These are phyloP conservation scores for Cymbopogon flexuosus DNA, from an alignment of 202 grass and related monocot species.

Conservation along the genomic window DNA sequence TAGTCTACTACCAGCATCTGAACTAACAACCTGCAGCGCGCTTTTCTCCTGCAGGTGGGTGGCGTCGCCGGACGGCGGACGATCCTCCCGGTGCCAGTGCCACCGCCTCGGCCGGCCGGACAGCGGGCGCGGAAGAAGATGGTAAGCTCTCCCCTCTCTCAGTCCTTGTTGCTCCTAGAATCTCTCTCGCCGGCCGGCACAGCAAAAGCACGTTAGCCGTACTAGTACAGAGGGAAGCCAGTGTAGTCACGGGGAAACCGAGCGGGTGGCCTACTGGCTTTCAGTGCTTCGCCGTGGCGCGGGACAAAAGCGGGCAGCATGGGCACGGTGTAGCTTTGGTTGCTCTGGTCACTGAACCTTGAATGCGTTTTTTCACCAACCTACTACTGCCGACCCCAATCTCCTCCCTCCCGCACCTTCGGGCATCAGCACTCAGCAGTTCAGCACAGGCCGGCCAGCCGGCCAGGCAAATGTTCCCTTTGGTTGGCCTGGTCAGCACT, in stretches of 20 bases:
- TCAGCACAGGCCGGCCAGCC: neutral
- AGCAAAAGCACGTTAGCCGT: neutral
- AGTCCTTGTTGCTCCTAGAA: neutral
- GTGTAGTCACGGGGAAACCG: neutral
- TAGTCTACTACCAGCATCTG: neutral
- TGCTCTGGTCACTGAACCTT: neutral
- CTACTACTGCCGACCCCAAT: neutral
- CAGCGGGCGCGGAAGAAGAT: slow-evolving; percentile 50
- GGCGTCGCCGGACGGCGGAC: slow-evolving; percentile 9
- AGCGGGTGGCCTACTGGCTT: neutral
- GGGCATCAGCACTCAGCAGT: neutral
- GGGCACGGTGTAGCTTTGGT: neutral
- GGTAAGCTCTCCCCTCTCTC: neutral
- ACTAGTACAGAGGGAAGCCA: neutral
- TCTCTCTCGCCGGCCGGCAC: neutral
- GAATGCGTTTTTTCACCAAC: slow-evolving; percentile 18
- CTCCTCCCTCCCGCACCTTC: neutral
- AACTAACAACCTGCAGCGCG: neutral
- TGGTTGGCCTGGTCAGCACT: neutral
- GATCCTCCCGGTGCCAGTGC: slow-evolving; percentile 36
- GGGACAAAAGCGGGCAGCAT: neutral
- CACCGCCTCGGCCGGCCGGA: slow-evolving; percentile 31
- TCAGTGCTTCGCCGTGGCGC: neutral
- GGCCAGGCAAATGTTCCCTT: neutral
- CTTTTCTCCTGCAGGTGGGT: slow-evolving; percentile 19